These are phyloP conservation scores for Typha latifolia DNA, from an alignment of 176 grass and related monocot genomes.

Conservation along the genomic window DNA sequence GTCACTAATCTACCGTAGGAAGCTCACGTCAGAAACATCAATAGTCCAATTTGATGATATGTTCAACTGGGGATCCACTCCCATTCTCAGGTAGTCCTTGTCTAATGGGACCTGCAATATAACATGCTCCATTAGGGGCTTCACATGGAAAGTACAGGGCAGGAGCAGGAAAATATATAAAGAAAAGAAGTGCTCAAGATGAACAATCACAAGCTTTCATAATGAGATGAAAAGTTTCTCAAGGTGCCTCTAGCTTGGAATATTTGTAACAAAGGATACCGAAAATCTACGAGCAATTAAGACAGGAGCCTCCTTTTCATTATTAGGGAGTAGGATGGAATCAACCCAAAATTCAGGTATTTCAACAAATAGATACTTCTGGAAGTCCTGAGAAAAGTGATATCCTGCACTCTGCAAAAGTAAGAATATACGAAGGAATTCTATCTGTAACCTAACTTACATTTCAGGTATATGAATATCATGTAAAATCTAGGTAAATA, in stretches of 20 bases:
- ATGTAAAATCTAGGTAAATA: no score
- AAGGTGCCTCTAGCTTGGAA: neutral
- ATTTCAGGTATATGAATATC: no score
- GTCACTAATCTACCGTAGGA: neutral
- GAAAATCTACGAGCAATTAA: neutral
- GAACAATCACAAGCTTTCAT: neutral
- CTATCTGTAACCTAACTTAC: no score
- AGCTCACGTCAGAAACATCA: slow-evolving; percentile 34
- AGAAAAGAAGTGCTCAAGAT: no score
- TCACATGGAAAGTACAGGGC: neutral
- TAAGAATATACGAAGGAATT: no score
- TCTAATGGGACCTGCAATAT: slow-evolving; percentile 29
- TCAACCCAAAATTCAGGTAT: no score
- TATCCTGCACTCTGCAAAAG: no score
- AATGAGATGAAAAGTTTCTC: neutral
- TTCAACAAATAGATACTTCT: no score
- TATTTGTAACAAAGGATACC: neutral
- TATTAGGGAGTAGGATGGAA: no score
- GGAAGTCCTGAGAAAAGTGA: no score
- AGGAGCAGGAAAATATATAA: neutral
- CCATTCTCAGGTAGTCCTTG: slow-evolving; percentile 18
- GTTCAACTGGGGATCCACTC: slow-evolving; percentile 13
- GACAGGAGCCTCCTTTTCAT: neutral
- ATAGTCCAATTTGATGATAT: slow-evolving; percentile 34
- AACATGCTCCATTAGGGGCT: neutral